Base-by-base conservation (phyloP, 352 stramenopile genomes). In the Stramenopiles sp. region DNA sequence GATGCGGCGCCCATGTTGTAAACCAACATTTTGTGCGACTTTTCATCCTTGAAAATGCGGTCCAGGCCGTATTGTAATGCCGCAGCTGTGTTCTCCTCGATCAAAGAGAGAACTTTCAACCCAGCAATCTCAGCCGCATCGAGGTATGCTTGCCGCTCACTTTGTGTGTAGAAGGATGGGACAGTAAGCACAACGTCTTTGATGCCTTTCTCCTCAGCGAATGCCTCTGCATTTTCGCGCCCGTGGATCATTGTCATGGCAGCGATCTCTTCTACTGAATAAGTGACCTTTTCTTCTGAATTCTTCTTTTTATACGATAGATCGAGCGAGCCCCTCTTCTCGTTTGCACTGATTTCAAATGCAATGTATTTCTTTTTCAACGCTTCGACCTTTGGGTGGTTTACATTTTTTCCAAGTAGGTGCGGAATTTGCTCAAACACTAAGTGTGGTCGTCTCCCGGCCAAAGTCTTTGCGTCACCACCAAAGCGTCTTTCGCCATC, bases 41-140 rank as follows among this genome's bases (percentile, higher is more conserved):
- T 89, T 30, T n/a, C n/a, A n/a, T 95, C 94, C 14, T 75, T 80
- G 83, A 95, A 95, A 30, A 91, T 92, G 39, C 94, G 90, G 85
- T 98, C 94, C 81, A 98, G 95, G 0, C 88, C 93, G 84, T 97
- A 95, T 81, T 99, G 95, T 27, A 99, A 84, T 7, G 94, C 95
- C 1, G 95, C 94, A n/a, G 95, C 95, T 27, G 95, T 98, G 85
- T 97, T 98, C 83, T 99, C 94, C 81, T 99, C 96, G 85, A 99
- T 96, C 0, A 99, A 85, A 14, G 90, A 92, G 32, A 99, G 88
- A 22, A 98, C 95, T 71, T 96, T 95, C 75, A 99, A 86, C 8
- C 93, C 93, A 0, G 93, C 93, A 82, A 99, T 91, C 81, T 94
- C 89, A 0, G 95, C 96, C 0, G 96, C 94, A 87, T 98, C 92